These are phyloP conservation scores for Botryotinia calthae DNA, from an alignment of 2,329 filamentous ascomycete species.

Conservation along the genomic window DNA sequence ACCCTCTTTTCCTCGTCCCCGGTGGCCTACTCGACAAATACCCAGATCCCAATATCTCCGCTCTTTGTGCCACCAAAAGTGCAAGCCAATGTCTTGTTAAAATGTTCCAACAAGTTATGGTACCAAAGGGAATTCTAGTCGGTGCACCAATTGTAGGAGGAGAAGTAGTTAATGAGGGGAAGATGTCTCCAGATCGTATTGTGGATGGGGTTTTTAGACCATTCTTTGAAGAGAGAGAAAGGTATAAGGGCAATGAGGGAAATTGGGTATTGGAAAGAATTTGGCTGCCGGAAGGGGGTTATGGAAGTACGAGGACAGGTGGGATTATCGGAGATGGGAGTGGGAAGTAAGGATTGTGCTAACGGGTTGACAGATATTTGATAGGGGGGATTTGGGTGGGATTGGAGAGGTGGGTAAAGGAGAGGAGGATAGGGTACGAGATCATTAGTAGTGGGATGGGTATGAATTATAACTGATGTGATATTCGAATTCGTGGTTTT, in stretches of 20 bases:
- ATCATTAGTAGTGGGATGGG: no score
- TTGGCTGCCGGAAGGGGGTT: background rate
- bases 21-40: slow-evolving; percentile 1
- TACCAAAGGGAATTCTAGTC: background rate
- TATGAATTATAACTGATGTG: background rate
- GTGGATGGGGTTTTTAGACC: slow-evolving; percentile 9
- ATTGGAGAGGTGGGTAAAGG: background rate
- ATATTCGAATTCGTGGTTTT: no score
- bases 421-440: background rate
- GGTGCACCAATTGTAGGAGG: slow-evolving; percentile 11
- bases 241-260: background rate
- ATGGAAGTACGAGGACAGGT: background rate
- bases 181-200: slow-evolving; percentile 1
- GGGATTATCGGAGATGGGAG: background rate
- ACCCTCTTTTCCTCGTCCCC: background rate
- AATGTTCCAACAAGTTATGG: slow-evolving; percentile 11
- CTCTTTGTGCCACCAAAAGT: background rate
- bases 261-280: background rate
- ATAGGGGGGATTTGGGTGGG: background rate
- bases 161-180: background rate
- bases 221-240: slow-evolving; percentile 15
- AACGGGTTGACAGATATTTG: background rate
- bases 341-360: background rate
- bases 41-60: background rate
- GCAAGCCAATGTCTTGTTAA: slow-evolving; percentile 15